Base-by-base conservation (phyloP, 2,329 filamentous ascomycete species). In the Penicillium polonicum region DNA sequence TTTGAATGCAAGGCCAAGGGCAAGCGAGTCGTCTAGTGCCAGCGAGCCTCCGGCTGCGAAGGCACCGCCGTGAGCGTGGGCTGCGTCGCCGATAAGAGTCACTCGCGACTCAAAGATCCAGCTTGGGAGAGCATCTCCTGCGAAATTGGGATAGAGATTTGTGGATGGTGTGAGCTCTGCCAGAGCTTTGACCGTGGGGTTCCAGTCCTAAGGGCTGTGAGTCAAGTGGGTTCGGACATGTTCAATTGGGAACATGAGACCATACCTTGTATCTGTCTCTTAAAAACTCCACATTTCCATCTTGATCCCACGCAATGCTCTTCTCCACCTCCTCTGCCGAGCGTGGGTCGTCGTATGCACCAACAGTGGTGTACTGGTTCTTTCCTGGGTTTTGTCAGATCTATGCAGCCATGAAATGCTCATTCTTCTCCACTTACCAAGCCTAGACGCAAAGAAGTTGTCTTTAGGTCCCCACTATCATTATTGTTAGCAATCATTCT, bases 371-470 rank as follows among this genome's bases (percentile, higher is more conserved):
- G 29, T 77, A 81, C 4, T 79, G 70, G 15, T 67, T 72, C 33
- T 65, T 68, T 27, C 68, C 67, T 70, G 35, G 5, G 21, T 3
- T 2, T 35, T 39, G 42, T 62, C 17, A 63, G 58, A 25, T 39
- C 19, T 23, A 19, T 4, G 7, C 17, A 19, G 15, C 10, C 12
- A 9, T 19, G 4, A 13, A n/a, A 17, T n/a, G 3, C 7, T 27
- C 1, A 8, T n/a, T 12, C 3, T 15, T 35, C 1, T 15, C 8
- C 4, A 27, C 23, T 64, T 65, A 64, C 78, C 78, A 2, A 81
- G 69, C 23, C 67, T 70, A 27, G 77, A 79, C 10, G 78, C 69
- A 56, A 81, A 81, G 33, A 80, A 74, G 19, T 73, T 76, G 39
- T 77, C 69, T 23, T 73, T 71, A 0, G 74, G 75, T 0, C 75